Evolutionary conservation across 1,139 yeast genomes (phyloP), one percentile per base, ranked within the genome.

Genomic region (Yamadazyma aaseri): DNA sequence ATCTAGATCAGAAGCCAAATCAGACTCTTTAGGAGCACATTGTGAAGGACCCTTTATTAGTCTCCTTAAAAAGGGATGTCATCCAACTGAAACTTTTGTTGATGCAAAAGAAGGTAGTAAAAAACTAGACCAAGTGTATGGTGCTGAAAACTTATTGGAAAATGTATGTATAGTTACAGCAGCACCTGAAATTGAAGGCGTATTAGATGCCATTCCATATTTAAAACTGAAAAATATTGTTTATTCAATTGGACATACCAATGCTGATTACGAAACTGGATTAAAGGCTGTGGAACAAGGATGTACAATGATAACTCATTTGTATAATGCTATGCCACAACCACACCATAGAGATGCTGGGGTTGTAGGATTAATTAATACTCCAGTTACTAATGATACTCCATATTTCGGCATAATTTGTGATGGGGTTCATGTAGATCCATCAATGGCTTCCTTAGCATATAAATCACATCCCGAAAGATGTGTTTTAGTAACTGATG

Each of bases 291-390:
- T 77, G 20, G 56, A 62, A 14, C 53, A 63, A 13, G 84, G 84
- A 18, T 80, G 81, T 15, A 54, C 72, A 18, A 76, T 78, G 82
- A 63, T 79, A 33, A 79, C 85, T 5, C 85, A 79, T 49, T 64
- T 79, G 41, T 79, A 74, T 55, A 79, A 79, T 47, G 85, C 85
- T 45, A 79, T 79, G 85, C 80, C 81, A 3, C 81, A 74, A 50
- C 81, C 80, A 2, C 83, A 76, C 47, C 83, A 78, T 47, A 61
- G 85, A 47, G 74, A 76, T 33, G 77, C 76, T 7, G 83, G 84
- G 10, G 72, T 77, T 12, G 65, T 76, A 22, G 84, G 84, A 4
- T 60, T 78, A 29, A 63, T 77, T 21, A 71, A 72, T 17, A 60
- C 64, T 8, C 73, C 75, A 3, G 41, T 43, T 35, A 45, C 63